phyloP scores from a whole-genome alignment of 495 filamentous ascomycete species.

The Beverwykella pulmonaria region DNA sequence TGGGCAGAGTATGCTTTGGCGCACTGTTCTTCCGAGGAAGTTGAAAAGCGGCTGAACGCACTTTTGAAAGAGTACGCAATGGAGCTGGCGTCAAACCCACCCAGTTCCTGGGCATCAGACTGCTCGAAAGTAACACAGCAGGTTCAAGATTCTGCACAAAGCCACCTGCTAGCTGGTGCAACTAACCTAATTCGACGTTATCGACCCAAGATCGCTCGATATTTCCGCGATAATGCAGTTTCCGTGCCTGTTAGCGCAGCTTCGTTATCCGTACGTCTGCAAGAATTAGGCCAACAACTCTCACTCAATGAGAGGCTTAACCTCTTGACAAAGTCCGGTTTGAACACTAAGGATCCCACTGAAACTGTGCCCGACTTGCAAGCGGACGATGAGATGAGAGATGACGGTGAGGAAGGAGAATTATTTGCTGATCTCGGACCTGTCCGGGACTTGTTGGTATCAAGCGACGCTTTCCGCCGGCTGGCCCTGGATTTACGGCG shows the following conservation, averaged over 20 bases:
- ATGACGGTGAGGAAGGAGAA: slow-evolving; percentile 1
- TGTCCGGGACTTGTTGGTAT: slow-evolving; percentile 11
- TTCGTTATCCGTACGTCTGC: neutral
- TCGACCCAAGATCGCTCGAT: slow-evolving; percentile 22
- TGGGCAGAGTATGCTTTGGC: slow-evolving; percentile 16
- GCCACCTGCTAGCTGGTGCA: slow-evolving; percentile 1
- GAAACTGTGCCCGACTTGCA: neutral
- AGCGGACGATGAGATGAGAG: slow-evolving; percentile 4
- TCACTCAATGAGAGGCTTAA: slow-evolving; percentile 11
- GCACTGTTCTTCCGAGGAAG: neutral
- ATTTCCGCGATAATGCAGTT: slow-evolving; percentile 16
- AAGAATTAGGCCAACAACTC: slow-evolving; percentile 12
- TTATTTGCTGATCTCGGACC: neutral
- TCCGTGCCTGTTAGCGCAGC: neutral
- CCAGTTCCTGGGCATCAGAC: neutral
- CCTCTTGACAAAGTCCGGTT: neutral
- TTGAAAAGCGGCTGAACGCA: slow-evolving; percentile 6
- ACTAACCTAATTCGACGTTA: slow-evolving; percentile 21
- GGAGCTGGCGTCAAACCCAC: neutral
- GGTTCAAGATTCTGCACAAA: neutral
- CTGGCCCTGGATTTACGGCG: slow-evolving; percentile 7
- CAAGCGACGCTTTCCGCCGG: slow-evolving; percentile 6
- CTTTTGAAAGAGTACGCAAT: slow-evolving; percentile 18
- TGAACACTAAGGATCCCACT: neutral
- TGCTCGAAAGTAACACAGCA: neutral